Percentiles rank a stretch among this genome's conserved stretches.
Evolutionary conservation across 352 stramenopile species (phyloP).

Genomic region (Globisporangium apiculatum): DNA sequence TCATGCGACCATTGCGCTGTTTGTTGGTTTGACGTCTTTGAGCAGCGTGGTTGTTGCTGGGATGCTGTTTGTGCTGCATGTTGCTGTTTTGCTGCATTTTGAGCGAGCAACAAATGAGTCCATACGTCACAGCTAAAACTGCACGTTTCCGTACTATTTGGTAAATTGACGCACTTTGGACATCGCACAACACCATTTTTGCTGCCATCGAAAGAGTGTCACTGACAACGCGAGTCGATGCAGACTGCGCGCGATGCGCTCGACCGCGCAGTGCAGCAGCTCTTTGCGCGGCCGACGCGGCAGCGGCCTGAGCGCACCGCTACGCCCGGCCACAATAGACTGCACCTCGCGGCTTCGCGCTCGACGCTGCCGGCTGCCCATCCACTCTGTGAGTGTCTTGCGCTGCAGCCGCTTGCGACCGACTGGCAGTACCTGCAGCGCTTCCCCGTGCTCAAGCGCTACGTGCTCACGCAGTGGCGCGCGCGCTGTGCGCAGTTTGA

Average conservation of each 20-base stretch:
- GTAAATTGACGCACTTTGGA: no score
- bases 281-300: conserved; percentile 24
- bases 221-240: conserved; percentile 2
- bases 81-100: no score
- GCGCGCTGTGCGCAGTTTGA: conserved; percentile 15
- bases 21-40: no score
- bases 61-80: no score
- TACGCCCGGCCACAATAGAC: no score
- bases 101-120: neutral
- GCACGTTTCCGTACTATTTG: neutral
- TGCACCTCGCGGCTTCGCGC: no score
- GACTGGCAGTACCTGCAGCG: conserved; percentile 23
- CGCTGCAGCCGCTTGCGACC: conserved; percentile 9
- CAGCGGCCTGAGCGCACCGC: neutral
- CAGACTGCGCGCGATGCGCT: conserved; percentile 23
- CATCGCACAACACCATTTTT: no score
- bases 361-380: conserved; percentile 6
- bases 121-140: neutral
- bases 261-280: conserved; percentile 26
- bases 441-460: conserved; percentile 41
- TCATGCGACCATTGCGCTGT: no score
- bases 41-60: no score
- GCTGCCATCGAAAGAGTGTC: neutral
- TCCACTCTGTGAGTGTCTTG: conserved; percentile 35
- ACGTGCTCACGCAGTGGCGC: conserved; percentile 29